These are phyloP conservation scores for Chytriomyces sp. DNA, from an alignment of 192 early-diverging fungal species.

Conservation along the genomic window DNA sequence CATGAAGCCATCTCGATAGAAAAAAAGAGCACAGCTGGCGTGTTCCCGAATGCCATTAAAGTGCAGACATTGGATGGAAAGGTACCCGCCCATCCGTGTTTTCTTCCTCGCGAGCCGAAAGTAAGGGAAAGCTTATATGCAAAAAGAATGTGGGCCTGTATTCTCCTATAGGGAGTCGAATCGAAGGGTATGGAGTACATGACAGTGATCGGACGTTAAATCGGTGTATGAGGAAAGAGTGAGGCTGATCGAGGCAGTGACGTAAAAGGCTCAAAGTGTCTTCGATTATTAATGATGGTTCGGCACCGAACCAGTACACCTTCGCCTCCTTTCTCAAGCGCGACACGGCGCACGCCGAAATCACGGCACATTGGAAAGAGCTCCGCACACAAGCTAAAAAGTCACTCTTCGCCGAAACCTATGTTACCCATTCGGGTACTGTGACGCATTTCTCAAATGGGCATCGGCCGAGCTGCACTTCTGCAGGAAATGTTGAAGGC, in stretches of 20 bases:
- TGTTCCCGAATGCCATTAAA: constrained; percentile 89
- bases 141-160: neutral
- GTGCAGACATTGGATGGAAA: constrained; percentile 73
- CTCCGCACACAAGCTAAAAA: too few species aligned
- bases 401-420: too few species aligned
- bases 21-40: constrained; percentile 78
- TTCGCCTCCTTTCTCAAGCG: constrained; percentile 88
- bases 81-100: constrained; percentile 17
- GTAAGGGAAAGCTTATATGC: too few species aligned
- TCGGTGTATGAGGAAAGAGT: too few species aligned
- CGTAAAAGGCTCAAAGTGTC: neutral
- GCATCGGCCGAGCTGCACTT: too few species aligned
- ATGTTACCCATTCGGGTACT: too few species aligned
- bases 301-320: constrained; percentile 57
- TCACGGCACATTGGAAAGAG: constrained; percentile 41
- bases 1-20: constrained; percentile 81
- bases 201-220: too few species aligned
- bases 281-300: neutral
- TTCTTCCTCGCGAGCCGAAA: neutral
- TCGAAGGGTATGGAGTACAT: too few species aligned
- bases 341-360: constrained; percentile 57
- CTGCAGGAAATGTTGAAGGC: too few species aligned
- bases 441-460: too few species aligned
- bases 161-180: neutral
- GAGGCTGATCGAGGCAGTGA: too few species aligned